Evolutionary conservation across 176 grass and related monocot species (phyloP).

Genomic region (Ensete glaucum): DNA sequence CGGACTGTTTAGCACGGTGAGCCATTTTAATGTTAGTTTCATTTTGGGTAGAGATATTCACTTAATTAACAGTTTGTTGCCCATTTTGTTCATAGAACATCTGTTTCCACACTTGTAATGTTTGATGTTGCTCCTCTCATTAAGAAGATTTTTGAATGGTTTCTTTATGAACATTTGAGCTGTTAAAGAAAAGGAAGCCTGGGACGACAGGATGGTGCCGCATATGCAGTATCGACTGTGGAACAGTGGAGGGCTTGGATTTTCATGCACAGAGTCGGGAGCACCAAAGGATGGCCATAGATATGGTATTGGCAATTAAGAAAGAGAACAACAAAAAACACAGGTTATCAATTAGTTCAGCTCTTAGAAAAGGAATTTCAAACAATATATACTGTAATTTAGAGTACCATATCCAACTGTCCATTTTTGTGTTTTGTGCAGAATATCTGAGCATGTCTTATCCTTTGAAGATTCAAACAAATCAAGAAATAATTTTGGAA

Average conservation of each 20-base stretch:
- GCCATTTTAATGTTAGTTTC: constrained; percentile 18
- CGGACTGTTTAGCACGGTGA: constrained; percentile 30
- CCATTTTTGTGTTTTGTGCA: not conserved
- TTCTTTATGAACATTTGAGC: constrained; percentile 12
- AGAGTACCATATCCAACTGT: not conserved
- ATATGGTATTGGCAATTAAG: constrained; percentile 83
- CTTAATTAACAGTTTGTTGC: not conserved
- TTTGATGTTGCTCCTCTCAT: not conserved
- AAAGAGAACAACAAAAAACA: constrained; percentile 56
- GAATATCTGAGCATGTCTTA: not conserved
- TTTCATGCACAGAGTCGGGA: constrained; percentile 78
- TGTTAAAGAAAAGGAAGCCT: constrained; percentile 42
- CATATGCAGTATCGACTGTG: constrained; percentile 82
- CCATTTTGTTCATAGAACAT: not conserved
- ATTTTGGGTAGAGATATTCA: not conserved
- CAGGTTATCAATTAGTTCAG: constrained; percentile 18
- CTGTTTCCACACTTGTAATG: not conserved
- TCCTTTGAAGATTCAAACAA: not conserved
- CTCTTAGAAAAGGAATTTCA: not conserved
- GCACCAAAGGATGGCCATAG: constrained; percentile 77
- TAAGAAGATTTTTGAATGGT: not conserved
- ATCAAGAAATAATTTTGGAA: constrained; percentile 1
- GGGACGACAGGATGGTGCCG: constrained; percentile 56
- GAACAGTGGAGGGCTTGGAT: constrained; percentile 61
- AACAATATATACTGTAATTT: not conserved